A percentile compares a stretch with the other conserved stretches of the same genome.
Conservation (phyloP, 495 filamentous ascomycete species). For the Tricharina praecox region DNA sequence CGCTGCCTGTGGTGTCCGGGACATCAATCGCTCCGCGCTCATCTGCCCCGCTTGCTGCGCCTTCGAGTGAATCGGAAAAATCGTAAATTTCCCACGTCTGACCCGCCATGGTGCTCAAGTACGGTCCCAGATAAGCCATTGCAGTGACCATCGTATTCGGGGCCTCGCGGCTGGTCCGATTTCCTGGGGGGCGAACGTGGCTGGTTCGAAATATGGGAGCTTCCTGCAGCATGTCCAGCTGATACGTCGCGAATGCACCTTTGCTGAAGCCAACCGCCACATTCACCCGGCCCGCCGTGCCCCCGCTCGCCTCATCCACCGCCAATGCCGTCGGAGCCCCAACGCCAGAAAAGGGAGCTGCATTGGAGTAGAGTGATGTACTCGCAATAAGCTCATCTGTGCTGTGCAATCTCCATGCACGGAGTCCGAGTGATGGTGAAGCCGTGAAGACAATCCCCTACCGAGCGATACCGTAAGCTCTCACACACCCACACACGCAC, state of each 20-base stretch:
- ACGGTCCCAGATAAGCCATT: slow-evolving; percentile 58
- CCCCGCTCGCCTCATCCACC: slow-evolving; percentile 35
- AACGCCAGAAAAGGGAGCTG: slow-evolving; percentile 1
- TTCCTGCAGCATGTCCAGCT: slow-evolving; percentile 36
- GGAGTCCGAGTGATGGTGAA: slow-evolving; percentile 50
- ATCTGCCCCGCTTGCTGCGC: background rate
- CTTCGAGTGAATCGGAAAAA: background rate
- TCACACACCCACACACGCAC: too few species aligned
- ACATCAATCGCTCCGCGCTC: background rate
- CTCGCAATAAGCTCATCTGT: slow-evolving; percentile 30
- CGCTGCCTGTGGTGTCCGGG: background rate
- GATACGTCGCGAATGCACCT: slow-evolving; percentile 57
- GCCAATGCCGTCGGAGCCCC: slow-evolving; percentile 51
- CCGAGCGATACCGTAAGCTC: background rate
- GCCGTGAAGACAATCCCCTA: slow-evolving; percentile 49
- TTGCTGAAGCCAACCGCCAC: slow-evolving; percentile 60
- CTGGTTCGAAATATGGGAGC: slow-evolving; percentile 27
- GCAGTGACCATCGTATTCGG: too few species aligned
- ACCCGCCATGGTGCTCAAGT: slow-evolving; percentile 49
- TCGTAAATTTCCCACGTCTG: slow-evolving; percentile 6
- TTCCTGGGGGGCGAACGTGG: too few species aligned
- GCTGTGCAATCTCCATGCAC: slow-evolving; percentile 57
- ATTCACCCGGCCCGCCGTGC: slow-evolving; percentile 28
- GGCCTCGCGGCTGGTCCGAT: too few species aligned
- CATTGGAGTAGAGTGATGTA: background rate